Evolutionary conservation across 2,329 filamentous ascomycete species (phyloP).

Genomic region (Septoria petroselini): DNA sequence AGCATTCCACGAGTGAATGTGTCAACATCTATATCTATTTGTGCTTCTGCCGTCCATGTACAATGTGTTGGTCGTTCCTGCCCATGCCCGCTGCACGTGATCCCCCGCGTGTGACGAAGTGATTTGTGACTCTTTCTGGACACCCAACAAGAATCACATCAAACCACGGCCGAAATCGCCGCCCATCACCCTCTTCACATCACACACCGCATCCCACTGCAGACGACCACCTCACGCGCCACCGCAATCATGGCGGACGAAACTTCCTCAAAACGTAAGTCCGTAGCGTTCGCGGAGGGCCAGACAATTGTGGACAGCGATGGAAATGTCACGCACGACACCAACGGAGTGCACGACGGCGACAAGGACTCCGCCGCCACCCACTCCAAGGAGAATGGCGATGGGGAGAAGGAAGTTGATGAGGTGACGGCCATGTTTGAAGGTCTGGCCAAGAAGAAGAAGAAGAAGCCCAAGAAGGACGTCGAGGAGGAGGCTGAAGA

Average conservation of each 20-base stretch:
- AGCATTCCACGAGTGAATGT: too few species aligned
- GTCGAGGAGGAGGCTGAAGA: conserved; percentile 29
- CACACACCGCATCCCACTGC: not conserved
- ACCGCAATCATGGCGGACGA: conserved; percentile 54
- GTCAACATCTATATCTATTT: too few species aligned
- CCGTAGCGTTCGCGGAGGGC: conserved; percentile 87
- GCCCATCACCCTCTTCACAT: not conserved
- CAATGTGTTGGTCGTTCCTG: too few species aligned
- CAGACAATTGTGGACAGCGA: conserved; percentile 84
- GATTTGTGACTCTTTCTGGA: too few species aligned
- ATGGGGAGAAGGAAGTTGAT: conserved; percentile 34
- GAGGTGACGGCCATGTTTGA: conserved; percentile 40
- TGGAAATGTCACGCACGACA: conserved; percentile 71
- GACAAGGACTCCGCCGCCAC: conserved; percentile 78
- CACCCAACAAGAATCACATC: too few species aligned
- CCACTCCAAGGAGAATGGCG: conserved; percentile 52
- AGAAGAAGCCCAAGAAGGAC: conserved; percentile 61
- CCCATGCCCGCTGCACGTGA: too few species aligned
- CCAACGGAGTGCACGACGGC: conserved; percentile 63
- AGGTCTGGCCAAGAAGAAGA: conserved; percentile 59
- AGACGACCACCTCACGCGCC: conserved; percentile 4
- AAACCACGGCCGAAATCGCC: not conserved
- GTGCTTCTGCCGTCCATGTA: too few species aligned
- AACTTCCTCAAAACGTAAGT: conserved; percentile 72
- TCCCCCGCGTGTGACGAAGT: too few species aligned